Evolutionary conservation across 192 early-diverging fungal genomes (phyloP), one percentile per base, ranked within the genome.

Genomic region (Backusella westeae): DNA sequence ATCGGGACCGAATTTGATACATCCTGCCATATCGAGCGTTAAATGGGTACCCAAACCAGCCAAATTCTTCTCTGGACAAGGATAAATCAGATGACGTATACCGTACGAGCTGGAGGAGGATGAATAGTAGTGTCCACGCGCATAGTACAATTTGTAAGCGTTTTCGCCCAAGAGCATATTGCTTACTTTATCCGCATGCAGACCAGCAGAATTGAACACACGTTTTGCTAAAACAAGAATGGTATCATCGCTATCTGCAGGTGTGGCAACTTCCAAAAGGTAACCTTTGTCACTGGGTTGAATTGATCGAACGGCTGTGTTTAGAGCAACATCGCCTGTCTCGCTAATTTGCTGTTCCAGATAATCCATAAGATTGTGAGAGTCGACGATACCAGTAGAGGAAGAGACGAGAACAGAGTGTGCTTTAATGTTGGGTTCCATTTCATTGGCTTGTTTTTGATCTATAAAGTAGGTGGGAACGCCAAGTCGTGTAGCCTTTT

Each of bases 341-440:
- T 82, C 80, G 4, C 75, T 34, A 38, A 91, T 77, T 44, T 84
- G 79, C 8, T 79, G 74, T 70, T 89, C 87, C 69, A 96, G 73
- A 21, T 84, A 83, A 10, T 82, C 80, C 93, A 96, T 93, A 29
- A 89, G 76, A 4, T 76, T 84, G 75, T 95, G 93, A 9, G 91
- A 90, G 76, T 96, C 95, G 3, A 97, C 69, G 72, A 97, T 97
- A 15, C 94, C 95, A 0, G 95, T 94, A 6, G 93, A 86, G 0
- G 91, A 86, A 29, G 90, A 92, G 10, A 87, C 88, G 26, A 96
- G 79, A 4, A 88, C 93, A 2, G 80, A 76, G 12, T 81, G 74
- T 0, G 89, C 89, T 3, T 82, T 75, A 36, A 96, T 81, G 6
- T 83, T 42, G 4, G 94, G 93, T 77, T 97, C 94, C 63, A 84